Evolutionary conservation across 768 basidiomycete species (phyloP).

Genomic region (Cystobasidiopsis lactophilus): DNA sequence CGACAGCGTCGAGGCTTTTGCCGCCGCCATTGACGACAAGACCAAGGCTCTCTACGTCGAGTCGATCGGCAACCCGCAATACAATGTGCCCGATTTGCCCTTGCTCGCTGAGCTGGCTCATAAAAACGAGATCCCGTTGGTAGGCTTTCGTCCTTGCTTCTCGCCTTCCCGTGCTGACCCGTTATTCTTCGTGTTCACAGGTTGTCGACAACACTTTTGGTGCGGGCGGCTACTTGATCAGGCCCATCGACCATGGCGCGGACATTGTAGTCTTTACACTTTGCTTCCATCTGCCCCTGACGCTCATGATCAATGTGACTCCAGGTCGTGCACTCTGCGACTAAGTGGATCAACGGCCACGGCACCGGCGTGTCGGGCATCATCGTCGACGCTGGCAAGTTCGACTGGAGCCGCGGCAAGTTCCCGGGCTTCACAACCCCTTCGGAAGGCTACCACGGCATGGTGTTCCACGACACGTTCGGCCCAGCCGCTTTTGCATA

Average conservation of each 20-base stretch:
- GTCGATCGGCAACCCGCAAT: constrained; percentile 55
- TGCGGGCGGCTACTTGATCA: constrained; percentile 34
- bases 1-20: constrained; percentile 37
- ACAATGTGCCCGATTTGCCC: constrained; percentile 40
- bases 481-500: constrained; percentile 41
- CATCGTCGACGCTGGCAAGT: constrained; percentile 53
- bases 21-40: constrained; percentile 46
- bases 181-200: too few relatives aligned
- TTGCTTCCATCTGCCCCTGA: constrained; percentile 22
- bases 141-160: too few relatives aligned
- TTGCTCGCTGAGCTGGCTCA: constrained; percentile 58
- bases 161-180: too few relatives aligned
- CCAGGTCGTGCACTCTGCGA: constrained; percentile 42
- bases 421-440: constrained; percentile 52
- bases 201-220: constrained; percentile 36
- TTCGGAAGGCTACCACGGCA: constrained; percentile 40
- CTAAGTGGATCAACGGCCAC: constrained; percentile 45
- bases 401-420: constrained; percentile 40
- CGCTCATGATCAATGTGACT: neutral
- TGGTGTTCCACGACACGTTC: constrained; percentile 44
- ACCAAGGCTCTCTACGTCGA: constrained; percentile 41
- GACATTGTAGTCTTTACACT: constrained; percentile 58
- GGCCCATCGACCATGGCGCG: constrained; percentile 50
- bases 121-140: constrained; percentile 44
- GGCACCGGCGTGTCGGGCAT: constrained; percentile 61